These are phyloP conservation scores for Mallotus japonicus DNA, from an alignment of 441 rosid genomes.

Conservation along the genomic window DNA sequence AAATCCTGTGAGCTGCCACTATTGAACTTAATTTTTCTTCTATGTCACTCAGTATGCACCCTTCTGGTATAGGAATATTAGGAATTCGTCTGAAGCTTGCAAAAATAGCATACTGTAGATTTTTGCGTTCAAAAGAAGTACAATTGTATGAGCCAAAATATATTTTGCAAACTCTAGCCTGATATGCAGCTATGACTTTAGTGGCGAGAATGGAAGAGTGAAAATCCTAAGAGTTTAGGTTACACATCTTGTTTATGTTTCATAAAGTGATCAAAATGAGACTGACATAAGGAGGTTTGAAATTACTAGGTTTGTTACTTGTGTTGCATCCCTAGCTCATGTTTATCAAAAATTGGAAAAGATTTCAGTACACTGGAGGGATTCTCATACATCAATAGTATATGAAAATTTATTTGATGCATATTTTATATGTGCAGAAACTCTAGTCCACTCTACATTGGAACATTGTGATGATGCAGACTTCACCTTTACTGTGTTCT, in stretches of 20 bases:
- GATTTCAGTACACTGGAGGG: too few relatives aligned
- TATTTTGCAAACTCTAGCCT: not conserved
- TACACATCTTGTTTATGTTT: not conserved
- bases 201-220: not conserved
- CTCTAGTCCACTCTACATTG: slow-evolving; percentile 87
- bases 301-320: not conserved
- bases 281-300: not conserved
- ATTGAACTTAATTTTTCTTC: too few relatives aligned
- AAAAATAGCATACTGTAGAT: not conserved
- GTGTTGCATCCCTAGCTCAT: not conserved
- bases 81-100: not conserved
- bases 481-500: slow-evolving; percentile 78
- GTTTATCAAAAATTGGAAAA: not conserved
- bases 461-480: slow-evolving; percentile 77
- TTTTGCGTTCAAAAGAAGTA: too few relatives aligned
- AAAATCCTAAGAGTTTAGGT: not conserved
- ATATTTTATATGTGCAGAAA: slow-evolving; percentile 58
- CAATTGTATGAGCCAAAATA: not conserved
- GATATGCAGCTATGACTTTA: not conserved
- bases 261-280: not conserved
- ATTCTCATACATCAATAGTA: not conserved
- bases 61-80: not conserved
- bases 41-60: not conserved
- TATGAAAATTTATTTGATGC: slow-evolving; percentile 3
- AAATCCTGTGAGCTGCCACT: too few relatives aligned